phyloP scores from a whole-genome alignment of 2,329 filamentous ascomycete species.

The Ophiocordyceps camponoti-saundersi region DNA sequence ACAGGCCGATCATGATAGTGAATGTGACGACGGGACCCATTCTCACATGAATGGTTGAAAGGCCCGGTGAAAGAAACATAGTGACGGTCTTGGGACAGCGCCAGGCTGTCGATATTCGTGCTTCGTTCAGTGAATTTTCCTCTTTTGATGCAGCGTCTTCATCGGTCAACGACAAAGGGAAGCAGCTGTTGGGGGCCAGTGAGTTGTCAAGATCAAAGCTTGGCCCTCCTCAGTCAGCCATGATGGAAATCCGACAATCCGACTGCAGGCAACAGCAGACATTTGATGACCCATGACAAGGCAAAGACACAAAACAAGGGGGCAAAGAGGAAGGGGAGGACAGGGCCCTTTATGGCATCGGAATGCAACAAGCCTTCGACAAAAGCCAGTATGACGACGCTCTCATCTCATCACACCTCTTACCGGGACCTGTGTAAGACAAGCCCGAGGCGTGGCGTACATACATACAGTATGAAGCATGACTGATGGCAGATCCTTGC shows the following conservation, averaged over 20 bases:
- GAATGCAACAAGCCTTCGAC: not conserved
- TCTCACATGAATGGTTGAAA: slow-evolving; percentile 8
- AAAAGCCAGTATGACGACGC: not conserved
- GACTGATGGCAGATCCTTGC: slow-evolving; percentile 1
- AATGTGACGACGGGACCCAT: slow-evolving; percentile 8
- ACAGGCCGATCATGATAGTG: slow-evolving; percentile 10
- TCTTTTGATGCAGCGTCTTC: not conserved
- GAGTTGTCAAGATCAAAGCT: not conserved
- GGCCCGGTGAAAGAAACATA: slow-evolving; percentile 12
- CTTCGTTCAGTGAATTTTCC: not conserved
- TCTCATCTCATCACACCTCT: not conserved
- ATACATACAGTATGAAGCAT: not conserved
- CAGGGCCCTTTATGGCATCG: not conserved
- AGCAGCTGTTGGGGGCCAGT: not conserved
- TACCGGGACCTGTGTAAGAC: not conserved
- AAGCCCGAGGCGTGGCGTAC: not conserved
- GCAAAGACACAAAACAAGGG: not conserved
- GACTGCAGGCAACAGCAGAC: not conserved
- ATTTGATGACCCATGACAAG: not conserved
- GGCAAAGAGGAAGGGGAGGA: not conserved
- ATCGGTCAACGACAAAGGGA: not conserved
- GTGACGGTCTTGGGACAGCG: slow-evolving; percentile 2
- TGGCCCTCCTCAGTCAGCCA: not conserved
- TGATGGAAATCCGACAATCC: not conserved
- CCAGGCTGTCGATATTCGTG: not conserved